Percentiles rank a stretch among this genome's conserved stretches.
Evolutionary conservation across 2,329 filamentous ascomycete species (phyloP).

Genomic region (Sporothrix inflata): DNA sequence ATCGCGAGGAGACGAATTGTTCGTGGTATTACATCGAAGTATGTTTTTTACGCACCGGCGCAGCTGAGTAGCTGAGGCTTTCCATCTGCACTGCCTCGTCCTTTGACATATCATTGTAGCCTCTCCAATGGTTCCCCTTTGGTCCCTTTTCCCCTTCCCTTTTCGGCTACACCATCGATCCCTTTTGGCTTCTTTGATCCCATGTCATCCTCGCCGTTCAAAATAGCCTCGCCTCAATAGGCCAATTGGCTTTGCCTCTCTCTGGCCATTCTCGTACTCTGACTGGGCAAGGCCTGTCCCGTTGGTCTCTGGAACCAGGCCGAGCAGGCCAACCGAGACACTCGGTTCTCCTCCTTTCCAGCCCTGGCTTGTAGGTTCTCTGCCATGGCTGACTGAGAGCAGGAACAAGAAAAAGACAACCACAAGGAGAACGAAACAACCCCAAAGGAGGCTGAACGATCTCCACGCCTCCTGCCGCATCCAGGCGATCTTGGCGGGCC

Average conservation of each 20-base stretch:
- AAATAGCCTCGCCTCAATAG: not conserved
- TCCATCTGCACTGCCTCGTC: not conserved
- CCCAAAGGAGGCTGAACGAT: not conserved
- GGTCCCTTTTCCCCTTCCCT: not conserved
- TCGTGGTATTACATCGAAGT: not conserved
- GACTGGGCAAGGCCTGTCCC: not conserved
- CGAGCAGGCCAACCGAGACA: not conserved
- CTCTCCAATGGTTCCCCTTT: not conserved
- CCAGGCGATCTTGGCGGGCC: not conserved
- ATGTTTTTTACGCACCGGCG: not conserved
- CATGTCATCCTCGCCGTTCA: not conserved
- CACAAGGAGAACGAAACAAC: not conserved
- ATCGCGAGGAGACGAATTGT: not conserved
- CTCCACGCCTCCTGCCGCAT: conserved; percentile 1
- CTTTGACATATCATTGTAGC: not conserved
- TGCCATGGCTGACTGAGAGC: not conserved
- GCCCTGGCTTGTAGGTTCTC: not conserved
- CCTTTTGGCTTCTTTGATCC: not conserved
- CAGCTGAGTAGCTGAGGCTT: not conserved
- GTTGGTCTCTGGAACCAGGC: conserved; percentile 3
- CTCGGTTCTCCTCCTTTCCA: not conserved
- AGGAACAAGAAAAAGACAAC: too few species aligned
- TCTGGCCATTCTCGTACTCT: not conserved
- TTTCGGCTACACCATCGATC: not conserved
- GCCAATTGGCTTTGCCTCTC: not conserved